Evolutionary conservation across 495 filamentous ascomycete species (phyloP).

Genomic region (Cudoniella acicularis): DNA sequence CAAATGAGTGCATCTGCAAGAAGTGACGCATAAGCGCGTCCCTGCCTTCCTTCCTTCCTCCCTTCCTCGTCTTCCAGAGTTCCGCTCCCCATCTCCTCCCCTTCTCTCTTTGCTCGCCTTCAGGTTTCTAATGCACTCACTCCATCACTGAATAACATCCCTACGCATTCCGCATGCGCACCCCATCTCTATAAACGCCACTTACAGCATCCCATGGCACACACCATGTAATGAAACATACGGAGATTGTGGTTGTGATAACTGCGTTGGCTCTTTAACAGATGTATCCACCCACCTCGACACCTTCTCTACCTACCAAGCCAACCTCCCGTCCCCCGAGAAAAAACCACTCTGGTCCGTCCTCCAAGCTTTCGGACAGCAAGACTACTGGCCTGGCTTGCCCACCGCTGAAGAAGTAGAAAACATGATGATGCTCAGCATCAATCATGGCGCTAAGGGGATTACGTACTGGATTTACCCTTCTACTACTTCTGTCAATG

Average conservation of each 20-base stretch:
- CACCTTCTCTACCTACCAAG: slow-evolving; percentile 40
- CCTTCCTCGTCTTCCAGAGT: too few species aligned
- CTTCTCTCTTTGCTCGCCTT: too few species aligned
- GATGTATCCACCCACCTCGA: slow-evolving; percentile 57
- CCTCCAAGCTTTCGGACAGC: slow-evolving; percentile 60
- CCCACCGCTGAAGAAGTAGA: slow-evolving; percentile 53
- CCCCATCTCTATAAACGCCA: slow-evolving; percentile 57
- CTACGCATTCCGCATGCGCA: too few species aligned
- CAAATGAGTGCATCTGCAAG: too few species aligned
- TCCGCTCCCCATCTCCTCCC: too few species aligned
- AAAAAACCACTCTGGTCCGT: slow-evolving; percentile 57
- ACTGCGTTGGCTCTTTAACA: slow-evolving; percentile 51
- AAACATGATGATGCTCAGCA: slow-evolving; percentile 54
- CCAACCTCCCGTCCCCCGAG: slow-evolving; percentile 26
- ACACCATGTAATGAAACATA: slow-evolving; percentile 62
- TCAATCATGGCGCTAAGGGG: slow-evolving; percentile 62
- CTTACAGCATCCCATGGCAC: slow-evolving; percentile 42
- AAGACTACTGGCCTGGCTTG: slow-evolving; percentile 57
- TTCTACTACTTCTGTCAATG: slow-evolving; percentile 35
- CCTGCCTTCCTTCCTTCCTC: too few species aligned
- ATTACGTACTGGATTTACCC: slow-evolving; percentile 49
- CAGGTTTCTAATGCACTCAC: too few species aligned
- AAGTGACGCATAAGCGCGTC: too few species aligned
- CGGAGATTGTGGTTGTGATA: slow-evolving; percentile 71
- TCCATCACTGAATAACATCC: too few species aligned